A percentile compares a stretch with the other conserved stretches of the same genome.
Conservation (phyloP, 805 yeast genomes). For the Starmerella bombicola region DNA sequence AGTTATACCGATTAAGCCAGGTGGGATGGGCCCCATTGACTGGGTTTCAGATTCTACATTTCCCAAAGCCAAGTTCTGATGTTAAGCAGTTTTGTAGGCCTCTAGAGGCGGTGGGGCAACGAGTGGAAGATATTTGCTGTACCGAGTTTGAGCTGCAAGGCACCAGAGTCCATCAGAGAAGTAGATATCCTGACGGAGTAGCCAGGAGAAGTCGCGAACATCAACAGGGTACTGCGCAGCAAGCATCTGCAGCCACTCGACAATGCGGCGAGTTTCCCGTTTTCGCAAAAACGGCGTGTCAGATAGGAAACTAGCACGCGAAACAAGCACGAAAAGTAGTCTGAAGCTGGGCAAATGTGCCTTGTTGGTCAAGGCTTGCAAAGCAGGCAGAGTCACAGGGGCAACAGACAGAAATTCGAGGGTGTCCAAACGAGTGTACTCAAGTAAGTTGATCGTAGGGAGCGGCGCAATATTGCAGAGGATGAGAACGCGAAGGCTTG, state of each 20-base stretch:
- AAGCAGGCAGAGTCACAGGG: slow-evolving; percentile 17
- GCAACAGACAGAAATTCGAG: slow-evolving; percentile 20
- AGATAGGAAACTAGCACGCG: slow-evolving; percentile 9
- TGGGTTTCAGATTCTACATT: too few relatives aligned
- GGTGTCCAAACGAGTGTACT: slow-evolving; percentile 2
- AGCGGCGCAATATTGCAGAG: slow-evolving; percentile 17
- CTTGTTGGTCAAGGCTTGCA: slow-evolving; percentile 12
- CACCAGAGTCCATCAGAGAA: slow-evolving; percentile 21
- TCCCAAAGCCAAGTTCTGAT: too few relatives aligned
- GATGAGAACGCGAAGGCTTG: slow-evolving; percentile 15
- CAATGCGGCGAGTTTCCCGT: slow-evolving; percentile 12
- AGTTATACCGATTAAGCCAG: too few relatives aligned
- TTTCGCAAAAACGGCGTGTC: slow-evolving; percentile 7
- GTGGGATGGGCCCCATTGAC: too few relatives aligned
- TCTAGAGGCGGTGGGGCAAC: slow-evolving; percentile 18
- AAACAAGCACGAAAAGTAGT: slow-evolving; percentile 13
- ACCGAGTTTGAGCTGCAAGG: slow-evolving; percentile 18
- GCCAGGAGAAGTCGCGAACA: slow-evolving; percentile 16
- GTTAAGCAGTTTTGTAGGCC: too few relatives aligned
- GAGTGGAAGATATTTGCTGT: slow-evolving; percentile 10
- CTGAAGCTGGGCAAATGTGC: slow-evolving; percentile 9
- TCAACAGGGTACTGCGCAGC: slow-evolving; percentile 19
- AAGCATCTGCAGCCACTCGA: slow-evolving; percentile 18
- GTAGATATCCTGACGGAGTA: slow-evolving; percentile 16
- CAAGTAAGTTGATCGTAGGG: slow-evolving; percentile 8